phyloP scores from a whole-genome alignment of 1,284 basidiomycete genomes.

The Ganoderma sp. region DNA sequence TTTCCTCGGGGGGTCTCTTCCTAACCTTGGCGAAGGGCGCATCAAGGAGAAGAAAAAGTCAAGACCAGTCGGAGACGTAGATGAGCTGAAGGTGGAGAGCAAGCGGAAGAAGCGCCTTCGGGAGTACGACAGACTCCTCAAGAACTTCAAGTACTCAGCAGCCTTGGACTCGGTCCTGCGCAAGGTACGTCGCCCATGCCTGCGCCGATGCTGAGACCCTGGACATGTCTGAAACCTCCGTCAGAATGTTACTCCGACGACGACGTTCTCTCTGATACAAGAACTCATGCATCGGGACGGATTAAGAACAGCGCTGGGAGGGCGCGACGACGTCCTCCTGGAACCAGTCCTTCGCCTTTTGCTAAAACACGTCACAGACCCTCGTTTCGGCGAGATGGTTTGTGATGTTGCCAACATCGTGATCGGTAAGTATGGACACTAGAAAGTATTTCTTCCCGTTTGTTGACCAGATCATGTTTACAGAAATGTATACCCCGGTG shows the following conservation, averaged over 20 bases:
- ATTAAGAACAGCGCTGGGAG: conserved; percentile 83
- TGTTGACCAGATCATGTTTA: neutral
- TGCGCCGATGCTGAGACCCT: neutral
- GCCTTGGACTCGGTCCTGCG: conserved; percentile 90
- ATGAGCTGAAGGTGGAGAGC: conserved; percentile 80
- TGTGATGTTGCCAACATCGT: conserved; percentile 84
- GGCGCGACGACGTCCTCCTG: conserved; percentile 92
- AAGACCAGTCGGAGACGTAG: conserved; percentile 57
- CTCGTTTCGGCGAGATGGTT: conserved; percentile 89
- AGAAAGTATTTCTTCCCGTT: neutral
- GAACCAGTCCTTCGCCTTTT: conserved; percentile 91
- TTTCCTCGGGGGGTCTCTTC: conserved; percentile 66
- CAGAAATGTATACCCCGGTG: conserved; percentile 92
- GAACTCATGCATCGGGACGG: conserved; percentile 95
- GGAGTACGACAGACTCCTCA: conserved; percentile 90
- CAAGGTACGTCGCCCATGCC: conserved; percentile 58
- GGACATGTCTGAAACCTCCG: neutral
- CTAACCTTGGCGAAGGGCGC: conserved; percentile 61
- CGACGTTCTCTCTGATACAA: conserved; percentile 90
- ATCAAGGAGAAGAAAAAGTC: conserved; percentile 58
- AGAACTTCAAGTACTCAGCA: conserved; percentile 93
- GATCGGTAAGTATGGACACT: conserved; percentile 66
- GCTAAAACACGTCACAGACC: conserved; percentile 86
- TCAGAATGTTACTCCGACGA: conserved; percentile 80
- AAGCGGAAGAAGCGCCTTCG: conserved; percentile 76